Percentiles rank a stretch among this genome's conserved stretches.
phyloP scores from a whole-genome alignment of 2,329 filamentous ascomycete species.

The Aspergillus ochraceoroseus region DNA sequence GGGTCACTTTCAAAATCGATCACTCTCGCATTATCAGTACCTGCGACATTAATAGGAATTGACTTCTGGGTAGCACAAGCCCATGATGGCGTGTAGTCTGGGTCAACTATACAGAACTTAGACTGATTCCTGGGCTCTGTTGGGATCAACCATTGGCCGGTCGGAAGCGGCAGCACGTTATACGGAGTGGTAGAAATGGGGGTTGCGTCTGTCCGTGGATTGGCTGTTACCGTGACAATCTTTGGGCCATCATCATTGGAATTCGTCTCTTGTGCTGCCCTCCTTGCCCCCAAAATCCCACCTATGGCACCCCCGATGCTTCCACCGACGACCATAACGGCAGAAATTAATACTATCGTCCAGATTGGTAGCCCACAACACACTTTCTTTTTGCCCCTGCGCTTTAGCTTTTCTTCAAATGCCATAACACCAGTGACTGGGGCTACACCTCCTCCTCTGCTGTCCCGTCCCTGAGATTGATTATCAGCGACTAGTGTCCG shows the following conservation, averaged over 20 bases:
- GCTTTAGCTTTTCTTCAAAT: constrained; percentile 44
- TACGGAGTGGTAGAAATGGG: constrained; percentile 46
- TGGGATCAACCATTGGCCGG: constrained; percentile 49
- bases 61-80: constrained; percentile 41
- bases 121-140: constrained; percentile 46
- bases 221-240: constrained; percentile 47
- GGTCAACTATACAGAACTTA: constrained; percentile 47
- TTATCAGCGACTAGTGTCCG: constrained; percentile 22
- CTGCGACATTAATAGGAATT: constrained; percentile 34
- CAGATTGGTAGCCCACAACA: constrained; percentile 52
- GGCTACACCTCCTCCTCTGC: constrained; percentile 20
- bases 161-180: constrained; percentile 45
- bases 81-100: constrained; percentile 49
- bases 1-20: constrained; percentile 40
- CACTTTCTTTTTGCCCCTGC: constrained; percentile 41
- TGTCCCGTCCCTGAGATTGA: constrained; percentile 17
- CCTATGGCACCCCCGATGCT: constrained; percentile 53
- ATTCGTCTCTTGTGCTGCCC: constrained; percentile 27
- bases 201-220: constrained; percentile 49
- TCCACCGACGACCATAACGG: constrained; percentile 47
- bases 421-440: constrained; percentile 37
- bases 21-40: constrained; percentile 24
- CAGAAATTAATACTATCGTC: constrained; percentile 45
- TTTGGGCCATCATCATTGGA: constrained; percentile 22
- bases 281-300: constrained; percentile 47